Conservation (phyloP, 2,329 filamentous ascomycete species). For the Trichothecium roseum region DNA sequence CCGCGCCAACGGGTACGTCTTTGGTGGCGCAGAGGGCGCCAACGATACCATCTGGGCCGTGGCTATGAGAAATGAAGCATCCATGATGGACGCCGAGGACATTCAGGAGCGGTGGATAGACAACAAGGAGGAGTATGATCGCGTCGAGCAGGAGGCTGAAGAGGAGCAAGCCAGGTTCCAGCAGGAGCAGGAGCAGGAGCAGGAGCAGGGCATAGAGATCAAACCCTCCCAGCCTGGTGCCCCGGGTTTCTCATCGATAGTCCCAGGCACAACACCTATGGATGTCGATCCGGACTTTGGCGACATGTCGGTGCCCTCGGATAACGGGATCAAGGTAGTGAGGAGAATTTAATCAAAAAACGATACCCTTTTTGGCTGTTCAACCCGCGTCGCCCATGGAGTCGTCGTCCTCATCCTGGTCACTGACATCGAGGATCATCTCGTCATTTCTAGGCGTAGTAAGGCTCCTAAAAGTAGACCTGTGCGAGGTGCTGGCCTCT, state of each 20-base stretch:
- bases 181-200: slow-evolving; percentile 21
- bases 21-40: slow-evolving; percentile 79
- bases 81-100: slow-evolving; percentile 72
- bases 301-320: slow-evolving; percentile 38
- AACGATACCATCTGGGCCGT: slow-evolving; percentile 98
- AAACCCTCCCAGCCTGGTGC: slow-evolving; percentile 13
- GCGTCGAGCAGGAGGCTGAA: slow-evolving; percentile 61
- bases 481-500: slow-evolving; percentile 10
- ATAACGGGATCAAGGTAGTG: slow-evolving; percentile 62
- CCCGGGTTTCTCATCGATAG: slow-evolving; percentile 8
- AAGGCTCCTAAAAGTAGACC: neutral
- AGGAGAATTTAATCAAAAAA: slow-evolving; percentile 39
- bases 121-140: slow-evolving; percentile 77
- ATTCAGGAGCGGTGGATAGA: slow-evolving; percentile 96
- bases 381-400: slow-evolving; percentile 28
- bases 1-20: slow-evolving; percentile 84
- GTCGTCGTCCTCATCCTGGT: slow-evolving; percentile 25
- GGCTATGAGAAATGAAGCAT: slow-evolving; percentile 70
- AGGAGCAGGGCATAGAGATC: slow-evolving; percentile 25
- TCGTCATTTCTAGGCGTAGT: neutral
- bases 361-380: slow-evolving; percentile 31
- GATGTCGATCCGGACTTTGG: slow-evolving; percentile 37
- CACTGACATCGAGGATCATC: slow-evolving; percentile 4
- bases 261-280: slow-evolving; percentile 11
- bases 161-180: slow-evolving; percentile 58